phyloP scores from a whole-genome alignment of 495 filamentous ascomycete species.

The Bathelium albidoporum region DNA sequence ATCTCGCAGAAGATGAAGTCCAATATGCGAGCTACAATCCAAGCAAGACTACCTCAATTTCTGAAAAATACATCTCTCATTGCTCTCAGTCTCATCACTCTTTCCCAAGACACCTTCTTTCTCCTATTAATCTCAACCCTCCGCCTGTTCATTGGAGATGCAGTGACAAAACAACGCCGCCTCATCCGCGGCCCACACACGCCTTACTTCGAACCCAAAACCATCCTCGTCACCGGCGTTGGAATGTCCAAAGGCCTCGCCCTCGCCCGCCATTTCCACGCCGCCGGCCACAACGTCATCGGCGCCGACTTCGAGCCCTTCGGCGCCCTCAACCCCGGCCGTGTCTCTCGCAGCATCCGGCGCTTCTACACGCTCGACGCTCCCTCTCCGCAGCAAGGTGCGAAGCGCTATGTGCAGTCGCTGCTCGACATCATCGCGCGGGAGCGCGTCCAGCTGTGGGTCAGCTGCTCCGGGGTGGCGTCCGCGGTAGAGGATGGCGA shows the following conservation, averaged over 20 bases:
- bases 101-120: conserved; percentile 45
- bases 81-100: conserved; percentile 39
- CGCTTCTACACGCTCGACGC: conserved; percentile 44
- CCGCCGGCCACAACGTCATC: conserved; percentile 58
- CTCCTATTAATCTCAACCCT: conserved; percentile 34
- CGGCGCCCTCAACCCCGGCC: conserved; percentile 30
- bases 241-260: conserved; percentile 56
- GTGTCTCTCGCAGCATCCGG: conserved; percentile 37
- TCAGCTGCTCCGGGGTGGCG: conserved; percentile 55
- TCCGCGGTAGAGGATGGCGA: conserved; percentile 52
- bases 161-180: conserved; percentile 18
- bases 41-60: neutral
- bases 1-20: neutral
- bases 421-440: conserved; percentile 47
- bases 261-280: conserved; percentile 56
- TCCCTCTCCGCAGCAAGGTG: conserved; percentile 14
- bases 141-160: conserved; percentile 16
- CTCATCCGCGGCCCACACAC: conserved; percentile 25
- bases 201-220: conserved; percentile 43
- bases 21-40: neutral
- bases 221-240: conserved; percentile 62
- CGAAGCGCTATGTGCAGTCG: conserved; percentile 34
- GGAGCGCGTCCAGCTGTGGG: conserved; percentile 62
- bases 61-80: conserved; percentile 41
- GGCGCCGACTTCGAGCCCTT: conserved; percentile 55